Evolutionary conservation across 768 basidiomycete genomes (phyloP), one percentile per base, ranked within the genome.

Genomic region (Floccularia luteovirens): DNA sequence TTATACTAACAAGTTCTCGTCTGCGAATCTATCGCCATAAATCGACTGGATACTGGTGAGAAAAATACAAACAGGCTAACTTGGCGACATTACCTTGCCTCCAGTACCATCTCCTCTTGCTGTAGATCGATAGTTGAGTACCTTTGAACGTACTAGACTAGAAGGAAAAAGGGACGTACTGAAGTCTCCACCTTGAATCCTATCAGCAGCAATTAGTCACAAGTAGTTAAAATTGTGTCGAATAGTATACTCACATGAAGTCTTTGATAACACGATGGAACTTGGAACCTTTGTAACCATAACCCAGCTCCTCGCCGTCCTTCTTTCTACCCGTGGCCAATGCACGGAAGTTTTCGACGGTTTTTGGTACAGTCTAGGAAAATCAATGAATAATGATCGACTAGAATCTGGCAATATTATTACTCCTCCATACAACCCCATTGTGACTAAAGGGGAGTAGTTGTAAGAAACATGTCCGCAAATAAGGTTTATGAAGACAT

Each of bases 101-200:
- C 90, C 90, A 50, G 90, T 90, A 47, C 90, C 90, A 46, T 93
- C 89, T 41, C 87, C 86, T 27, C 72, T 71, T 41, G 88, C 87
- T 90, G 42, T 35, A 35, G 24, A 57, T 19, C 41, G 39, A 43
- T 48, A 20, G 38, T 43, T 36, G n/a, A n/a, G n/a, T n/a, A n/a
- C n/a, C n/a, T n/a, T n/a, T n/a, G n/a, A n/a, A n/a, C n/a, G n/a
- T n/a, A n/a, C n/a, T n/a, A 34, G 8, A 34, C 32, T 14, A 34
- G 6, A 14, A 14, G 27, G 8, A 30, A 30, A 8, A 7, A 34
- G 7, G 16, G 32, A 17, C 86, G 52, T 60, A 86, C 89, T 96
- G 65, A 97, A 99, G 67, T 97, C 94, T 65, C 94, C 94, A 54
- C 93, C 93, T 67, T 97, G 93, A 51, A 94, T 91, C 89, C 88